Evolutionary conservation across 345 rosid species (phyloP).

Genomic region (Crucihimalaya himalaica): DNA sequence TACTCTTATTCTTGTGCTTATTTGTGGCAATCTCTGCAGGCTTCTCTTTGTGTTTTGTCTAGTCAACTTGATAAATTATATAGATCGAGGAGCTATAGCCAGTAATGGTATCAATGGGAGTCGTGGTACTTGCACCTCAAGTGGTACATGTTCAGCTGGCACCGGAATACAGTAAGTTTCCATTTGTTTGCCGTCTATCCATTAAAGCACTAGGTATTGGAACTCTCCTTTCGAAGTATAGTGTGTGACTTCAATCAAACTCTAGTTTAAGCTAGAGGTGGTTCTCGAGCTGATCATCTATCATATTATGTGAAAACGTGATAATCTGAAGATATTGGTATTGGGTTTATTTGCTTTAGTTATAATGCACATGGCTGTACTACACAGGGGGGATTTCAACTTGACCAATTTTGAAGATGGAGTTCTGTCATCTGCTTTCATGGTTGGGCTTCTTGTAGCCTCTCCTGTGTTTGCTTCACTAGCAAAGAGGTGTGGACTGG

Average conservation of each 20-base stretch:
- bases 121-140: constrained; percentile 55
- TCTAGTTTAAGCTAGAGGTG: background rate
- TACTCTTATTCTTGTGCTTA: background rate
- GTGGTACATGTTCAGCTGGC: constrained; percentile 76
- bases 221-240: background rate
- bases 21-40: constrained; percentile 51
- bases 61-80: constrained; percentile 76
- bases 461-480: constrained; percentile 91
- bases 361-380: constrained; percentile 10
- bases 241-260: background rate
- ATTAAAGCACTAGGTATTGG: background rate
- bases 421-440: constrained; percentile 85
- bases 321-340: background rate
- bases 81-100: constrained; percentile 95
- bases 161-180: constrained; percentile 91
- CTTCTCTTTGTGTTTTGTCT: constrained; percentile 77
- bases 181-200: background rate
- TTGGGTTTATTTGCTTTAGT: constrained; percentile 2
- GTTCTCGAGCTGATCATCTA: background rate
- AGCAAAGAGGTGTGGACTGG: constrained; percentile 67
- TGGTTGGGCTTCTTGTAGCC: constrained; percentile 94
- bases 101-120: constrained; percentile 98
- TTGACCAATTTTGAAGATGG: constrained; percentile 92
- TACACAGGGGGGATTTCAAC: constrained; percentile 73
- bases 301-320: background rate